Conservation (phyloP, 2,329 filamentous ascomycete genomes). For the Daldinia sp. region DNA sequence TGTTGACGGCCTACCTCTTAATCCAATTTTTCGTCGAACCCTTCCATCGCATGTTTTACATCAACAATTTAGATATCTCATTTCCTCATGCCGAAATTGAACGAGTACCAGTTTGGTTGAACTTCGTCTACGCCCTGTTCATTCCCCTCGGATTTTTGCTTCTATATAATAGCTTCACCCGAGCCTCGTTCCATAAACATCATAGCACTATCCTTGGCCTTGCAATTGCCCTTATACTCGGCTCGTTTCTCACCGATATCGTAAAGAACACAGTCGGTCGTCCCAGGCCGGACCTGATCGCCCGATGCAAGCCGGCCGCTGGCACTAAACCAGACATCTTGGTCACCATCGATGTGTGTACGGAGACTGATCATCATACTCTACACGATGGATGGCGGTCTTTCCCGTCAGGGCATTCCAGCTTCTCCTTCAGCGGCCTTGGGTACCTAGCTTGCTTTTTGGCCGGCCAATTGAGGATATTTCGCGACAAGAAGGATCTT, state of each 20-base stretch:
- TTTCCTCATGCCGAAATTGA: conserved; percentile 87
- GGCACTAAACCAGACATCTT: conserved; percentile 60
- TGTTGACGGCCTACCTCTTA: conserved; percentile 74
- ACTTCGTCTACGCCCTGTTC: conserved; percentile 80
- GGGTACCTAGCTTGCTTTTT: conserved; percentile 77
- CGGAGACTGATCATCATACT: conserved; percentile 70
- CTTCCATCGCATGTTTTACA: conserved; percentile 93
- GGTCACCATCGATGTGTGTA: conserved; percentile 75
- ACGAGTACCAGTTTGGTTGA: conserved; percentile 80
- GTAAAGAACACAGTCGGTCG: conserved; percentile 89
- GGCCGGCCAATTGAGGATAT: conserved; percentile 71
- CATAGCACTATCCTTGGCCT: conserved; percentile 88
- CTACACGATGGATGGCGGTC: conserved; percentile 86
- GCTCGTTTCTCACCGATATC: conserved; percentile 85
- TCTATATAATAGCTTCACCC: conserved; percentile 68
- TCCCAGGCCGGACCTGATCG: conserved; percentile 69
- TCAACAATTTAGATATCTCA: conserved; percentile 84
- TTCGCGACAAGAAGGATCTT: conserved; percentile 60
- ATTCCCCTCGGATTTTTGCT: conserved; percentile 74
- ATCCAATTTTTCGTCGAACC: conserved; percentile 77
- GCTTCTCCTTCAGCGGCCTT: conserved; percentile 80
- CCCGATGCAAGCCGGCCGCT: conserved; percentile 77
- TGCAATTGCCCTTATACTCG: conserved; percentile 77
- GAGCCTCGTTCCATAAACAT: conserved; percentile 76
- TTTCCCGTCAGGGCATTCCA: conserved; percentile 82